phyloP scores from a whole-genome alignment of 106 monocot genomes.

The Acorus calamus region DNA sequence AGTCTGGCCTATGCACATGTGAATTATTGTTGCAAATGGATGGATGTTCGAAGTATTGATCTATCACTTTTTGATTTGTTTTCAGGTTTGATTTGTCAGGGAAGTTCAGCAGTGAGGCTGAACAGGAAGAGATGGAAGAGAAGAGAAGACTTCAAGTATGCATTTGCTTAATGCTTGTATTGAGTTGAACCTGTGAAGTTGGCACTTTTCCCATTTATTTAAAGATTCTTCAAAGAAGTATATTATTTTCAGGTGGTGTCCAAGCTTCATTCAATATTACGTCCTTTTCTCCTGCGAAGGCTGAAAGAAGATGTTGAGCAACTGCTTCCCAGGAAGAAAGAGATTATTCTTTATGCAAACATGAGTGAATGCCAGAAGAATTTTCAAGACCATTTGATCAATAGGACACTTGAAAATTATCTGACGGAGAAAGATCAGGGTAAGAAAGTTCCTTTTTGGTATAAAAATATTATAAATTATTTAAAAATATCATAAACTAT shows the following conservation, averaged over 20 bases:
- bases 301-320: constrained; percentile 95
- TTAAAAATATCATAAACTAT: too few species aligned
- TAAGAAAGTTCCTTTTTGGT: constrained; percentile 5
- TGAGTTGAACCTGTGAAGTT: background rate
- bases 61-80: background rate
- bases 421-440: constrained; percentile 28
- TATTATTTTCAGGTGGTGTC: constrained; percentile 50
- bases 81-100: constrained; percentile 79
- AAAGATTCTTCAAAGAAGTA: background rate
- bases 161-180: background rate
- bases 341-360: constrained; percentile 92
- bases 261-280: constrained; percentile 83
- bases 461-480: too few species aligned
- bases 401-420: constrained; percentile 69
- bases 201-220: background rate
- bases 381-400: constrained; percentile 64
- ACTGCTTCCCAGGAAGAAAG: constrained; percentile 88
- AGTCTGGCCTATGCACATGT: too few species aligned
- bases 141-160: constrained; percentile 67
- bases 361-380: constrained; percentile 85
- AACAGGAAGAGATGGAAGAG: constrained; percentile 56
- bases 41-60: too few species aligned
- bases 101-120: constrained; percentile 32
- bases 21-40: too few species aligned
- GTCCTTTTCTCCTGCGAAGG: constrained; percentile 87